phyloP scores from a whole-genome alignment of 257 asterid genomes.

The Fraxinus cuspidata region DNA sequence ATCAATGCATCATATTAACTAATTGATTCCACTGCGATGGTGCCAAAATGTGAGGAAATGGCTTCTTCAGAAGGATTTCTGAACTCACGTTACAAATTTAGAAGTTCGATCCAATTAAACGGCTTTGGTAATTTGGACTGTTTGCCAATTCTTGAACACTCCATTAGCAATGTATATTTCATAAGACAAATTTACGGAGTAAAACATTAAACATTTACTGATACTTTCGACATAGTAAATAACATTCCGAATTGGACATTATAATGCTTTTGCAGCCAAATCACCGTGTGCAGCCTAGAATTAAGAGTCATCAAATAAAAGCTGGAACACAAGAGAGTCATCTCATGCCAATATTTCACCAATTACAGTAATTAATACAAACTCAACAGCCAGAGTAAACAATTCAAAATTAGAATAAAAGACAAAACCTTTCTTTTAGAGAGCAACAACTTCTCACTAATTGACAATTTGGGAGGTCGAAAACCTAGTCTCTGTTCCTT shows the following conservation, averaged over 20 bases:
- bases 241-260: neutral
- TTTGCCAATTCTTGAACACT: neutral
- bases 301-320: neutral
- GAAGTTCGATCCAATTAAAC: too few species aligned
- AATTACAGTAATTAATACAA: neutral
- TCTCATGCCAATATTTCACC: neutral
- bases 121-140: too few species aligned
- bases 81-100: neutral
- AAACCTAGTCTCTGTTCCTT: slow-evolving; percentile 73
- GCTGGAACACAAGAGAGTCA: neutral
- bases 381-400: neutral
- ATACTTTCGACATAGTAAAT: neutral
- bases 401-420: slow-evolving; percentile 19
- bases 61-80: neutral
- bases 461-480: slow-evolving; percentile 73
- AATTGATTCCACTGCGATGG: neutral
- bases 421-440: slow-evolving; percentile 78
- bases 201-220: neutral
- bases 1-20: neutral
- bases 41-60: slow-evolving; percentile 5
- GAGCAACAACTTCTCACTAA: slow-evolving; percentile 70
- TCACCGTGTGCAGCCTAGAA: slow-evolving; percentile 1
- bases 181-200: neutral
- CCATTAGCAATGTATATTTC: neutral
- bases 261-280: neutral